Evolutionary conservation across 495 filamentous ascomycete genomes (phyloP).

Genomic region (Penicillium cinerascens): DNA sequence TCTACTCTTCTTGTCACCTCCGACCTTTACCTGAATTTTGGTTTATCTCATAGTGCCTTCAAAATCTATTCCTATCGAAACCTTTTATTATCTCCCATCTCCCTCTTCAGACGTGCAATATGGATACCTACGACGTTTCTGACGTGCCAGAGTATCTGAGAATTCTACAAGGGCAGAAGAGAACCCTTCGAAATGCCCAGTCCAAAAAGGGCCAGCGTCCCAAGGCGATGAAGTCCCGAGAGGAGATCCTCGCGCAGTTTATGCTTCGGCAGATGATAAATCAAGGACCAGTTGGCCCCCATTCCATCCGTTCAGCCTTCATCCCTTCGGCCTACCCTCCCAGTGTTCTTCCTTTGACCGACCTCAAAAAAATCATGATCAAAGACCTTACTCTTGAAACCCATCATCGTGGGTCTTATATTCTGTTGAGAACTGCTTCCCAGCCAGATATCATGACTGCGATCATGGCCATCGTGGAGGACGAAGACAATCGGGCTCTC

Average conservation of each 20-base stretch:
- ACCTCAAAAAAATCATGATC: slow-evolving; percentile 22
- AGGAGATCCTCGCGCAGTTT: slow-evolving; percentile 21
- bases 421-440: slow-evolving; percentile 42
- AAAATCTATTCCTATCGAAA: too few species aligned
- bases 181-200: slow-evolving; percentile 14
- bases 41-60: too few species aligned
- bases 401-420: slow-evolving; percentile 46
- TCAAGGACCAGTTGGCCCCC: not conserved
- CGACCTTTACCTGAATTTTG: too few species aligned
- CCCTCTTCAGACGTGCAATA: too few species aligned
- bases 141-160: slow-evolving; percentile 4
- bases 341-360: slow-evolving; percentile 7
- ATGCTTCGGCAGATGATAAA: slow-evolving; percentile 11
- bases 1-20: too few species aligned
- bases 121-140: slow-evolving; percentile 29
- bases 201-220: slow-evolving; percentile 14
- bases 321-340: slow-evolving; percentile 25
- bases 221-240: slow-evolving; percentile 15
- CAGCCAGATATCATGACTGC: slow-evolving; percentile 39
- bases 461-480: slow-evolving; percentile 46
- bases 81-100: too few species aligned
- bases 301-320: slow-evolving; percentile 15
- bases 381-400: slow-evolving; percentile 44
- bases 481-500: slow-evolving; percentile 44
- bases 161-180: slow-evolving; percentile 12